phyloP scores from a whole-genome alignment of 2,329 filamentous ascomycete species.

The Akanthomyces lecanii region DNA sequence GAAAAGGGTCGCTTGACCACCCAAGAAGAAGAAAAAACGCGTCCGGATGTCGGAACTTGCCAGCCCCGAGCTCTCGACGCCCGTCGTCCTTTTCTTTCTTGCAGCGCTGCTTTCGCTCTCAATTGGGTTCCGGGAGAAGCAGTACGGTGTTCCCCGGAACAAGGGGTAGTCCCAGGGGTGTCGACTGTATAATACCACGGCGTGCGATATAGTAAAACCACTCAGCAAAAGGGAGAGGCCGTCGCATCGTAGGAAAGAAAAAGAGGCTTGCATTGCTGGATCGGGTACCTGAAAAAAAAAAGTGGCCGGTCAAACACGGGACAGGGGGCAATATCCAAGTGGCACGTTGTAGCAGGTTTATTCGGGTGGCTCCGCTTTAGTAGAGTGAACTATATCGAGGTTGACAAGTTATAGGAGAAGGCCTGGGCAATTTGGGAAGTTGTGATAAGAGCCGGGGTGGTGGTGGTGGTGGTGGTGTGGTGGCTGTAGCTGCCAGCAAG shows the following conservation, averaged over 20 bases:
- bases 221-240: background rate
- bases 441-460: no score
- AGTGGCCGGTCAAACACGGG: background rate
- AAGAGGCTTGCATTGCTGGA: background rate
- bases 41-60: no score
- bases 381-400: background rate
- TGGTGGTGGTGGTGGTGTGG: background rate
- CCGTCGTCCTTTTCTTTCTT: no score
- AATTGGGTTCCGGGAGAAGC: no score
- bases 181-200: background rate
- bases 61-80: no score
- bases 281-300: constrained; percentile 1
- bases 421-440: background rate
- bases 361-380: background rate
- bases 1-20: no score
- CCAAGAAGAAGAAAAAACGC: no score
- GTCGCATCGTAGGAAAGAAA: background rate
- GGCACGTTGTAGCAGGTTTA: background rate
- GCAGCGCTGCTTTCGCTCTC: no score
- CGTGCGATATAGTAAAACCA: background rate
- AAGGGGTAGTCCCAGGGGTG: no score
- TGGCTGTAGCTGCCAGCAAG: background rate
- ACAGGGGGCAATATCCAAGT: background rate
- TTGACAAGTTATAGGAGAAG: background rate
- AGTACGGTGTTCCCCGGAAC: no score